phyloP scores from a whole-genome alignment of 257 asterid species.

The Fraxinus americana region DNA sequence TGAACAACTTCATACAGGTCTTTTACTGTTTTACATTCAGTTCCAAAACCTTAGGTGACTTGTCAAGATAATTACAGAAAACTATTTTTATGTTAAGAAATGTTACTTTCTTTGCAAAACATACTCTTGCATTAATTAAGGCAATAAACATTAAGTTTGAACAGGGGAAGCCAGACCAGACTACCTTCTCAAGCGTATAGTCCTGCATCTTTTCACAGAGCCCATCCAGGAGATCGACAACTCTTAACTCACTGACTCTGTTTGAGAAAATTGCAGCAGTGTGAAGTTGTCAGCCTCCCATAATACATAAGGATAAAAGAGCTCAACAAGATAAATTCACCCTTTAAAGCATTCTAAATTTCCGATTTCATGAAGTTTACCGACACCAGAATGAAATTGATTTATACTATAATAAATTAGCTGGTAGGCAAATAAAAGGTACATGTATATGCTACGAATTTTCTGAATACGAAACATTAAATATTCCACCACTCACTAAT shows the following conservation, averaged over 20 bases:
- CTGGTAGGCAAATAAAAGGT: background rate
- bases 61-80: slow-evolving; percentile 3
- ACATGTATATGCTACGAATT: background rate
- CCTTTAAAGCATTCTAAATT: background rate
- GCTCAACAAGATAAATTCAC: background rate
- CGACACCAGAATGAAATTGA: background rate
- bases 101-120: background rate
- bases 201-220: slow-evolving; percentile 98
- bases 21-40: slow-evolving; percentile 18
- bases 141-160: background rate
- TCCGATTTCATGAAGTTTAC: background rate
- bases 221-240: slow-evolving; percentile 88
- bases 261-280: slow-evolving; percentile 28
- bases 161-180: slow-evolving; percentile 10
- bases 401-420: background rate
- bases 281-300: slow-evolving; percentile 18
- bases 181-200: slow-evolving; percentile 92
- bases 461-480: background rate
- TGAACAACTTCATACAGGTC: slow-evolving; percentile 3
- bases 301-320: background rate
- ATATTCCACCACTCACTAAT: background rate
- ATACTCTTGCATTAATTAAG: slow-evolving; percentile 3
- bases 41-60: too few relatives aligned
- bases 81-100: background rate
- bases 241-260: slow-evolving; percentile 90